Conservation (phyloP, 2,329 filamentous ascomycete genomes). For the Fusarium sp. region DNA sequence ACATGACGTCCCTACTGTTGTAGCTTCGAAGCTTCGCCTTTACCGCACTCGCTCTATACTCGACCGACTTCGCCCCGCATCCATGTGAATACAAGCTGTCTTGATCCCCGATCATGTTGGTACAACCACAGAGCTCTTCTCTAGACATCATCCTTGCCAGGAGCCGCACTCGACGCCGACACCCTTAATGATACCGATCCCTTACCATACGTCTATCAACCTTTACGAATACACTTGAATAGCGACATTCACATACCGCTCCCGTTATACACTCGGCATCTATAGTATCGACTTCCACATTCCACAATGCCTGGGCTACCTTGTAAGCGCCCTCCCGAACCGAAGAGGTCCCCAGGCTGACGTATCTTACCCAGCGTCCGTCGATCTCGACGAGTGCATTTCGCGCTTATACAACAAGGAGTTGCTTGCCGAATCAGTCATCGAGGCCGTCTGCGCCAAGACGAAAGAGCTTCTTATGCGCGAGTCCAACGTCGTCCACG, state of each 20-base stretch:
- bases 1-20: not conserved
- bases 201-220: slow-evolving; percentile 24
- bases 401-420: slow-evolving; percentile 96
- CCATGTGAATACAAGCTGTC: slow-evolving; percentile 49
- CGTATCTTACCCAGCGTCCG: slow-evolving; percentile 72
- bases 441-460: slow-evolving; percentile 99
- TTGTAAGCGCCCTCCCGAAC: slow-evolving; percentile 54
- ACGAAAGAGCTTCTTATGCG: slow-evolving; percentile 99
- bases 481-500: slow-evolving; percentile 99
- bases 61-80: slow-evolving; percentile 37
- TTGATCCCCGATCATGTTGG: slow-evolving; percentile 55
- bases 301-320: slow-evolving; percentile 67
- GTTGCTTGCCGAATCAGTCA: slow-evolving; percentile 94
- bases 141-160: slow-evolving; percentile 51
- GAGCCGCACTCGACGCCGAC: slow-evolving; percentile 49
- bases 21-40: not conserved
- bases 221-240: slow-evolving; percentile 15
- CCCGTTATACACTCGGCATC: slow-evolving; percentile 1
- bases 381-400: slow-evolving; percentile 99
- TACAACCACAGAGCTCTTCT: slow-evolving; percentile 50
- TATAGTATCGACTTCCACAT: slow-evolving; percentile 6
- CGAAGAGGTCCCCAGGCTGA: slow-evolving; percentile 26
- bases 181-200: slow-evolving; percentile 59
- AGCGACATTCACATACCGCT: slow-evolving; percentile 3
- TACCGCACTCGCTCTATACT: not conserved